Evolutionary conservation across 1,284 basidiomycete species (phyloP).

Genomic region (Sphaerobolus stellatus): DNA sequence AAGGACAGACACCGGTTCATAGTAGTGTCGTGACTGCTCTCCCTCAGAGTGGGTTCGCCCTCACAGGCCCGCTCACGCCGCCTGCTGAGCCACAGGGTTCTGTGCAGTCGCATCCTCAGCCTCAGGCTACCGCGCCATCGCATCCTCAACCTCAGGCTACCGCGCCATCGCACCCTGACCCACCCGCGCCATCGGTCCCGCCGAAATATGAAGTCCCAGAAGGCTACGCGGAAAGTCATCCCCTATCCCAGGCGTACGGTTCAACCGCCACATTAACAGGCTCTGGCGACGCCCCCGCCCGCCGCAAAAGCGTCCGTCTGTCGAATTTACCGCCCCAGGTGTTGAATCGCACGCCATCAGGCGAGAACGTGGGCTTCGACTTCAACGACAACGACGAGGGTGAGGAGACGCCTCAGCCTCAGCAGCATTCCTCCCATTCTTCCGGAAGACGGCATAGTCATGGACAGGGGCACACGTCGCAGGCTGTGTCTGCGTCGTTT

Average conservation of each 20-base stretch:
- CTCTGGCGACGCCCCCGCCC: conserved; percentile 30
- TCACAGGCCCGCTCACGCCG: too few species aligned
- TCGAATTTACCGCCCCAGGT: conserved; percentile 65
- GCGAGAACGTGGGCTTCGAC: too few species aligned
- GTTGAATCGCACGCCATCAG: conserved; percentile 63
- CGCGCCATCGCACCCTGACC: neutral
- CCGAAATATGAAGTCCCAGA: too few species aligned
- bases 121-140: neutral
- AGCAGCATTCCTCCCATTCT: too few species aligned
- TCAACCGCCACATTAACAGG: conserved; percentile 1
- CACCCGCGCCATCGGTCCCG: too few species aligned
- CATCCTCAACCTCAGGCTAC: neutral
- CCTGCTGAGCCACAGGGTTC: neutral
- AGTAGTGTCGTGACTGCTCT: too few species aligned
- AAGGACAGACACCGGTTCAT: too few species aligned
- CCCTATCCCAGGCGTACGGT: neutral
- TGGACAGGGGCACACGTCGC: too few species aligned
- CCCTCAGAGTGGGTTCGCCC: too few species aligned
- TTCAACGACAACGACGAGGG: conserved; percentile 50
- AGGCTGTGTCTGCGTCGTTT: too few species aligned
- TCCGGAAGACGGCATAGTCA: too few species aligned
- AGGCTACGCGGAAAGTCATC: neutral
- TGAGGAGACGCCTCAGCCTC: conserved; percentile 4
- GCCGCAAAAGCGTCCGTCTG: conserved; percentile 73
- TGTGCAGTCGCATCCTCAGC: neutral